Conservation (phyloP, 1,284 basidiomycete species). For the Cutaneotrichosporon sp. region DNA sequence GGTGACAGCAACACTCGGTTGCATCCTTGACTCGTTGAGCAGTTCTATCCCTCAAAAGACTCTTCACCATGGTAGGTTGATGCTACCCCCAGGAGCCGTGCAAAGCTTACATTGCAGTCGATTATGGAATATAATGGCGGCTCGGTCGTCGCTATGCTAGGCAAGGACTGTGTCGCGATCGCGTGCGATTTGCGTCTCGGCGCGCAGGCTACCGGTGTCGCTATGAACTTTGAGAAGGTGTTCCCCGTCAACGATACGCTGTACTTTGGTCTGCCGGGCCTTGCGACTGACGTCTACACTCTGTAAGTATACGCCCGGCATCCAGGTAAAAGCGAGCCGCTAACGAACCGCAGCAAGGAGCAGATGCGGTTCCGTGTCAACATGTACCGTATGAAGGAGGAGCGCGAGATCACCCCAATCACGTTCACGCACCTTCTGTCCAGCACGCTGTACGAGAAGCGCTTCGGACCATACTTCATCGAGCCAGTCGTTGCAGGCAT, state of each 20-base stretch:
- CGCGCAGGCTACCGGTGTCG: conserved; percentile 80
- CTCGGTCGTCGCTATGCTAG: conserved; percentile 97
- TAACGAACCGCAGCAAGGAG: conserved; percentile 59
- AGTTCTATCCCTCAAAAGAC: background rate
- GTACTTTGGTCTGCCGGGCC: conserved; percentile 85
- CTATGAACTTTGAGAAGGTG: conserved; percentile 62
- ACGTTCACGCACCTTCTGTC: conserved; percentile 94
- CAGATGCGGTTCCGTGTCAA: conserved; percentile 89
- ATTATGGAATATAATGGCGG: conserved; percentile 55
- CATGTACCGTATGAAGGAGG: conserved; percentile 99
- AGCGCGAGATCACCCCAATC: conserved; percentile 91
- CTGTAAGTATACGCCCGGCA: conserved; percentile 55
- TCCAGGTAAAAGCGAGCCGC: background rate
- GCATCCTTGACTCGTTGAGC: no score
- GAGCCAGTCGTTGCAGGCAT: conserved; percentile 95
- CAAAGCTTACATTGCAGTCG: conserved; percentile 22
- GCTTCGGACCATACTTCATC: conserved; percentile 95
- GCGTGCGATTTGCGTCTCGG: conserved; percentile 90
- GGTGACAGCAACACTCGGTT: no score
- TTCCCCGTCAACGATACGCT: conserved; percentile 91
- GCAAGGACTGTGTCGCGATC: conserved; percentile 98
- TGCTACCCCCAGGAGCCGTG: background rate
- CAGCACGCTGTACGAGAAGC: conserved; percentile 92
- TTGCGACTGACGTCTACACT: conserved; percentile 89
- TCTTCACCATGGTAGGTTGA: conserved; percentile 25